Base-by-base conservation (phyloP, 768 basidiomycete species). In the Boletus barrowsii region DNA sequence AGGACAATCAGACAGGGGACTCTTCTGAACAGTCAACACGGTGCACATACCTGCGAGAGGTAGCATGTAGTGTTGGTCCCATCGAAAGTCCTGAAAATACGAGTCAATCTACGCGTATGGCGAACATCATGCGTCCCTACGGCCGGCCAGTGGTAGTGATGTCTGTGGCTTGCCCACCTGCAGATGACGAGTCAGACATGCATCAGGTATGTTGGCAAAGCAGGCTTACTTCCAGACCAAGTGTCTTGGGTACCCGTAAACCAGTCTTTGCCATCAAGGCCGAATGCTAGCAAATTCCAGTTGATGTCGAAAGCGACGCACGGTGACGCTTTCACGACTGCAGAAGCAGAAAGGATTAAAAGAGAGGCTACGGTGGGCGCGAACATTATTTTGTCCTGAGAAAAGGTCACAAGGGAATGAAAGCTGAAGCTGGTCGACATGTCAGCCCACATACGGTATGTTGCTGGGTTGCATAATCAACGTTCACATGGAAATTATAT, bases 231-330 rank as follows among this genome's bases (percentile, higher is more conserved):
- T 75, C 79, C 75, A 57, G 75, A 67, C 92, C 92, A 97, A 5
- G 79, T 76, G 61, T 79, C 76, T 62, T 85, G 82, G 4, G 82
- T 73, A 13, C 93, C 90, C 47, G 89, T 84, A 61, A 82, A 84
- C 75, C 88, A 94, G 70, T 97, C 94, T 64, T 89, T 87, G 54
- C 84, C 86, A 52, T 86, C 82, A 56, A 91, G 81, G 51, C 89
- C 90, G 67, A 98, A 91, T 20, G 87, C 90, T 49, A 91, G 83
- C 49, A 98, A 79, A 69, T 95, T 92, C 84, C 87, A 93, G 62
- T 72, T 75, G 41, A 76, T 64, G 65, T 96, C 93, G 66, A 95
- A 94, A 20, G 86, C 80, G 37, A 93, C 76, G 67, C 93, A 96
- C 4, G 84, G 77, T 17, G 73, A 70, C 3, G 77, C 72, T 33